Evolutionary conservation across 495 filamentous ascomycete genomes (phyloP).

Genomic region (Hypoxylon intermedium): DNA sequence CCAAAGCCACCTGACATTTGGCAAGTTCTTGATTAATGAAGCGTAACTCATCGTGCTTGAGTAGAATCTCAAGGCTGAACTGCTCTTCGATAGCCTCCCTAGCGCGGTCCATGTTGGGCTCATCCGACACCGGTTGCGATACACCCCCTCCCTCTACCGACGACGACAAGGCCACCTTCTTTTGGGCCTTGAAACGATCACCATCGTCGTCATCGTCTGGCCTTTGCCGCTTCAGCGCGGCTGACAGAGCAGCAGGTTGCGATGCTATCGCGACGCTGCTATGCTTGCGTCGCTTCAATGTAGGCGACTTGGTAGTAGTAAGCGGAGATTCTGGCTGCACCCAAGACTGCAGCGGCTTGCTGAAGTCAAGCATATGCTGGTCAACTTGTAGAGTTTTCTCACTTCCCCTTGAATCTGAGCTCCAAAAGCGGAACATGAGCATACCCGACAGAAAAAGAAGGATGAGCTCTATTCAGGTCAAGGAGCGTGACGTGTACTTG

Average conservation of each 20-base stretch:
- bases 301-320: conserved; percentile 26
- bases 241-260: conserved; percentile 34
- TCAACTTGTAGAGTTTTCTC: conserved; percentile 49
- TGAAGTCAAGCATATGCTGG: conserved; percentile 44
- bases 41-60: conserved; percentile 93
- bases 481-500: conserved; percentile 6
- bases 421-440: conserved; percentile 61
- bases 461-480: not conserved
- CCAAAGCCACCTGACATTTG: conserved; percentile 93
- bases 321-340: conserved; percentile 40
- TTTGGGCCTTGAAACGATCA: conserved; percentile 48
- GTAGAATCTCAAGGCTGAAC: conserved; percentile 86
- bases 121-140: conserved; percentile 15
- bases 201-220: conserved; percentile 34
- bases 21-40: conserved; percentile 95
- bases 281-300: conserved; percentile 41
- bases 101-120: conserved; percentile 50
- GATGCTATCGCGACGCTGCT: conserved; percentile 43
- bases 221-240: conserved; percentile 48
- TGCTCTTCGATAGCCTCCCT: conserved; percentile 81
- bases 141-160: conserved; percentile 25
- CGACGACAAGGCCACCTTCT: conserved; percentile 40
- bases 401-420: conserved; percentile 56
- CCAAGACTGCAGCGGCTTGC: conserved; percentile 43
- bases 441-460: conserved; percentile 35